Evolutionary conservation across 768 basidiomycete genomes (phyloP).

Genomic region (Tylopilus balloui): DNA sequence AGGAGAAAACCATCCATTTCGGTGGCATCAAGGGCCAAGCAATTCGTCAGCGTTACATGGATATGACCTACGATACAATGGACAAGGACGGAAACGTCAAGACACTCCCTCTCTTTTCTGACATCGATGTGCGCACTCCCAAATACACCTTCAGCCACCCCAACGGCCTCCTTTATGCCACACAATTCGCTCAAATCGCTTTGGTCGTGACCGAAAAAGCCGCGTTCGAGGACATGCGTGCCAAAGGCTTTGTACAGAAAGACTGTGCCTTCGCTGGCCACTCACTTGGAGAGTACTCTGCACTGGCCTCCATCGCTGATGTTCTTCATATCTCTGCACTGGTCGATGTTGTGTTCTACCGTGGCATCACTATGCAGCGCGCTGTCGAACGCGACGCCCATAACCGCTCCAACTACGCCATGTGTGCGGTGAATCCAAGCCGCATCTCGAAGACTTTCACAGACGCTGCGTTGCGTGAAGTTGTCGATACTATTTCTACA

Average conservation of each 20-base stretch:
- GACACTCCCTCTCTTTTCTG: slow-evolving; percentile 92
- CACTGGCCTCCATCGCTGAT: slow-evolving; percentile 95
- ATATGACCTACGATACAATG: slow-evolving; percentile 96
- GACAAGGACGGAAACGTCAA: slow-evolving; percentile 95
- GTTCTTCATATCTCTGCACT: slow-evolving; percentile 92
- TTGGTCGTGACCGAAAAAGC: slow-evolving; percentile 98
- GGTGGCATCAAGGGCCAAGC: slow-evolving; percentile 99
- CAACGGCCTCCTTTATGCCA: slow-evolving; percentile 91
- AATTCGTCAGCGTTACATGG: slow-evolving; percentile 99
- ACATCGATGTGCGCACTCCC: slow-evolving; percentile 91
- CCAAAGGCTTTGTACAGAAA: slow-evolving; percentile 90
- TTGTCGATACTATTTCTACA: slow-evolving; percentile 85
- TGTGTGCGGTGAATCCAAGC: slow-evolving; percentile 99
- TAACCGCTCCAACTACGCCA: slow-evolving; percentile 94
- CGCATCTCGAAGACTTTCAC: slow-evolving; percentile 93
- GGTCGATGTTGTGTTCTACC: slow-evolving; percentile 98
- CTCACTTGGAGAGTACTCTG: slow-evolving; percentile 98
- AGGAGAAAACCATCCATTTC: slow-evolving; percentile 97
- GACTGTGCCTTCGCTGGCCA: slow-evolving; percentile 96
- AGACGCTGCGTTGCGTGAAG: slow-evolving; percentile 93
- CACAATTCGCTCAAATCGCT: slow-evolving; percentile 98
- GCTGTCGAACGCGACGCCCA: slow-evolving; percentile 94
- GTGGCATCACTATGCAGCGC: slow-evolving; percentile 99
- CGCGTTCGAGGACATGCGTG: slow-evolving; percentile 96
- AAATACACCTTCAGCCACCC: slow-evolving; percentile 99